Conservation (phyloP, 495 filamentous ascomycete genomes). For the Tuber aestivum region DNA sequence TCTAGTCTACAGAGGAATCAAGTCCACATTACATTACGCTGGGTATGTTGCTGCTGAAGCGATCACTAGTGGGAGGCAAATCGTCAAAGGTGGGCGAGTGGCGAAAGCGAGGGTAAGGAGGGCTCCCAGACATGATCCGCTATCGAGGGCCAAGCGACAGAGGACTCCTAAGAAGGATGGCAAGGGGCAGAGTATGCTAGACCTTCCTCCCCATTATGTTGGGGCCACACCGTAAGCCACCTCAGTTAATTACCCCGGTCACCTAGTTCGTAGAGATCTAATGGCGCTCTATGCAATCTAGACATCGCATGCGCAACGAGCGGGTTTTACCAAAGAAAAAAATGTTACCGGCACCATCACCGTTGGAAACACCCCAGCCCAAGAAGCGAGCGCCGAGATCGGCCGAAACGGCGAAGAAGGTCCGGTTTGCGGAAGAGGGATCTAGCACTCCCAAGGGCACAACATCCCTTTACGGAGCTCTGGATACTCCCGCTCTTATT, state of each 20-base stretch:
- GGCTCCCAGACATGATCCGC: constrained; percentile 3
- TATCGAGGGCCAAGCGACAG: background rate
- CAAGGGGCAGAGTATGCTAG: constrained; percentile 38
- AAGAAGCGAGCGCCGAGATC: background rate
- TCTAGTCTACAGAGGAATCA: constrained; percentile 14
- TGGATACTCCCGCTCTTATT: constrained; percentile 37
- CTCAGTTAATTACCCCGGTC: background rate
- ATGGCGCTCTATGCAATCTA: background rate
- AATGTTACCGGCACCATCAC: background rate
- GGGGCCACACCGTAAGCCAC: constrained; percentile 41
- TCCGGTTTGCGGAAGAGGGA: constrained; percentile 27
- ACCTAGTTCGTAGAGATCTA: background rate
- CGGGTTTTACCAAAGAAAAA: background rate
- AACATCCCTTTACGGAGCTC: constrained; percentile 11
- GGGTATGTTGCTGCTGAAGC: constrained; percentile 18
- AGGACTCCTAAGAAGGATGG: constrained; percentile 17
- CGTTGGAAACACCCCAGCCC: background rate
- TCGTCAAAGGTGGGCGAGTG: background rate
- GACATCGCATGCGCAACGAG: background rate
- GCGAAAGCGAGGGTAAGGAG: background rate
- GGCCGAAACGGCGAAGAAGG: constrained; percentile 8
- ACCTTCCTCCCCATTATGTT: constrained; percentile 41
- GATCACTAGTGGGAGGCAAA: constrained; percentile 12
- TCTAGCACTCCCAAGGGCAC: constrained; percentile 13
- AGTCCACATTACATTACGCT: constrained; percentile 22